Evolutionary conservation across 2,329 filamentous ascomycete species (phyloP), one percentile per base, ranked within the genome.

Genomic region (Aspergillus udagawae): DNA sequence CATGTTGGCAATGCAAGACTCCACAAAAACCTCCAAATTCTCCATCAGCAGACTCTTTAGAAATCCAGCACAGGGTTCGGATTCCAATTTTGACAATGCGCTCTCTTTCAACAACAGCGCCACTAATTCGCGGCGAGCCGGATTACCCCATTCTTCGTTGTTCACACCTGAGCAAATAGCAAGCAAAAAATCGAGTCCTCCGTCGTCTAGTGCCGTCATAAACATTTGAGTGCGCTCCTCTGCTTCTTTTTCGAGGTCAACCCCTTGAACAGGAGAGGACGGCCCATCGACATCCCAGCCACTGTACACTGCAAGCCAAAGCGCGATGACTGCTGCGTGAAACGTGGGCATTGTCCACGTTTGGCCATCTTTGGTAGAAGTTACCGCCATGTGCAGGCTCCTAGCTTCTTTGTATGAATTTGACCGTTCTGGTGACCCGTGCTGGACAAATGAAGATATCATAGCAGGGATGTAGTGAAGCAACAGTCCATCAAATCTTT

Each of bases 271-370:
- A 27, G 80, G 79, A 51, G 83, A 81, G 60, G 83, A 80, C 35
- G 84, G 82, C 21, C 84, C 83, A 65, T 96, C 91, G 57, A 90
- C 82, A 70, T 92, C 96, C 80, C 91, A 90, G 2, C 91, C 91
- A 63, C 90, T 94, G 75, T 97, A 97, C 68, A 97, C 92, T 32
- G 91, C 88, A 49, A 97, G 82, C 94, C 94, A 99, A 83, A 90
- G 92, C 4, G 88, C 85, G 54, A 85, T 83, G 12, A 92, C 83
- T 3, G 91, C 88, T 49, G 92, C 90, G 65, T 92, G 88, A 12
- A 97, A 82, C 64, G 87, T 88, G 17, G 87, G 80, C 42, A 96
- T 73, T 23, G 83, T 80, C 90, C 92, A 96, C 17, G 82, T 77
- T 45, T 87, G 79, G 58, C 86, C 84, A 51, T 92, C 89, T 49